Evolutionary conservation across 208 protist species (phyloP), one percentile per base, ranked within the genome.

Genomic region (Phytomonas sp.): DNA sequence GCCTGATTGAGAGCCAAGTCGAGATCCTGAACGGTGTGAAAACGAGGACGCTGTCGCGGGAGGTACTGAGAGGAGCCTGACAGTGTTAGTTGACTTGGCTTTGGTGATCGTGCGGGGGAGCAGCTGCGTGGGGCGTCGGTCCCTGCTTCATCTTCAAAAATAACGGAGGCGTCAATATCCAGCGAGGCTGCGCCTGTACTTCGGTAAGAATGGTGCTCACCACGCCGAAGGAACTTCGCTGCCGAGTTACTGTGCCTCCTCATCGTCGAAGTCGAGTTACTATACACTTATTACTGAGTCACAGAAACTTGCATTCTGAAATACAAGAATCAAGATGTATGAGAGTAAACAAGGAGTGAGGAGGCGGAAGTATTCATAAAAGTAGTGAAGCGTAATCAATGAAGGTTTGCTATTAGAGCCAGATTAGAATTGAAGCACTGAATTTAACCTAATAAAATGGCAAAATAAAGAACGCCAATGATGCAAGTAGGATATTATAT

Each of bases 1-100:
- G 89, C 88, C 60, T 92, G 87, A 59, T 93, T 73, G n/a, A 96
- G 83, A 26, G 89, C 89, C 20, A 88, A 75, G 59, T 96, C 92
- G 17, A 95, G 79, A 67, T 92, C 92, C 71, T 93, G 87, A 56
- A 90, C 88, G 11, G 83, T 92, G 79, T 88, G 81, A 62, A 96
- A 92, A 64, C 88, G 83, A 13, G 91, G 91, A 2, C 84, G 81
- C 77, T 91, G 87, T 11, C 91, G 87, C 7, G 78, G 74, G 51
- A 79, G 73, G 29, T 63, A 59, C 36, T 69, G 72, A 26, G 62
- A 63, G 26, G 43, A 53, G 34, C 17, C 26, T 40, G 37, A 63
- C 73, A 68, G 66, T 17, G 66, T 75, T 26, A 83, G 71, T 62
- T 86, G 81, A 40, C 75, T 87, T 3, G 73, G 81, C 56, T 76